Conservation (phyloP, 2,329 filamentous ascomycete genomes). For the Colletotrichum lindemuthianum region DNA sequence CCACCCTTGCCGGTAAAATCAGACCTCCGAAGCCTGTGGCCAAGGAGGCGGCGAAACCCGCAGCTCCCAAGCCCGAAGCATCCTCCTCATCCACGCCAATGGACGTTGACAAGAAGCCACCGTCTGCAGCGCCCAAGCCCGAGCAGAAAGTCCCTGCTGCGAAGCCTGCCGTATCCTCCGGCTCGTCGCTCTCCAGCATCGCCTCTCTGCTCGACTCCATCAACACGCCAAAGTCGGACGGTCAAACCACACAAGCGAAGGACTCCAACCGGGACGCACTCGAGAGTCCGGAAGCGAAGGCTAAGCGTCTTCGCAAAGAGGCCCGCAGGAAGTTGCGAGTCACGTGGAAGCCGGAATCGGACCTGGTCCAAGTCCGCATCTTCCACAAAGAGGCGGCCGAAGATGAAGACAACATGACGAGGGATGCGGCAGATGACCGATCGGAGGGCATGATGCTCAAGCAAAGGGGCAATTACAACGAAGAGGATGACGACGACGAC, state of each 20-base stretch:
- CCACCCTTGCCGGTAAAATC: slow-evolving; percentile 60
- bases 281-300: slow-evolving; percentile 75
- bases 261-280: slow-evolving; percentile 51
- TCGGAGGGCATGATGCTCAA: slow-evolving; percentile 78
- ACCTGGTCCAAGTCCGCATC: slow-evolving; percentile 72
- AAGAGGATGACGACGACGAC: slow-evolving; percentile 67
- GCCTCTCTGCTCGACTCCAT: slow-evolving; percentile 64
- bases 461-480: slow-evolving; percentile 57
- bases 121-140: slow-evolving; percentile 36
- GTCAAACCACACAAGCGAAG: slow-evolving; percentile 62
- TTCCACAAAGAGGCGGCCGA: slow-evolving; percentile 80
- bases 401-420: slow-evolving; percentile 74
- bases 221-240: slow-evolving; percentile 55
- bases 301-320: slow-evolving; percentile 77
- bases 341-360: slow-evolving; percentile 73
- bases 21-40: slow-evolving; percentile 50
- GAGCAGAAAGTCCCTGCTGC: slow-evolving; percentile 39
- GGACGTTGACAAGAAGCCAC: slow-evolving; percentile 35
- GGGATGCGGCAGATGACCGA: slow-evolving; percentile 77
- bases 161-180: slow-evolving; percentile 46
- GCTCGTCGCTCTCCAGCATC: slow-evolving; percentile 58
- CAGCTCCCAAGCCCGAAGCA: slow-evolving; percentile 36
- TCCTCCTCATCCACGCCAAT: slow-evolving; percentile 25
- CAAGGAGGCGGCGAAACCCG: slow-evolving; percentile 39
- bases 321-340: slow-evolving; percentile 76